These are phyloP conservation scores for Pogostemon cablin DNA, from an alignment of 257 asterid species.

Conservation along the genomic window DNA sequence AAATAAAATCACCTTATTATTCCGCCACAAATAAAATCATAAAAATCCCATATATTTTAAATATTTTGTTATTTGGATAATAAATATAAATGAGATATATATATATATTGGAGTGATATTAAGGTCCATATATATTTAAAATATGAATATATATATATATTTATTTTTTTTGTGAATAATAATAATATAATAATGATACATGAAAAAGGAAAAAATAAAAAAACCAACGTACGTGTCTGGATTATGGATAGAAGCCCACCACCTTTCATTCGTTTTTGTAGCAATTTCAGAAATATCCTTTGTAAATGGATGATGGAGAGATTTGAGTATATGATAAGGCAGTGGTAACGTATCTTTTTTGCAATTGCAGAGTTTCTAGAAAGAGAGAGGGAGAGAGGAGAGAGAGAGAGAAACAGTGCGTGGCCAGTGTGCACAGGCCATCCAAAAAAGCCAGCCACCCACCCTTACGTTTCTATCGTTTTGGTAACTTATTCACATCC, in stretches of 20 bases:
- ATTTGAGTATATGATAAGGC: constrained; percentile 29
- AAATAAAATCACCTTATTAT: too few relatives aligned
- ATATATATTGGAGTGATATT: too few relatives aligned
- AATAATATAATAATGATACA: too few relatives aligned
- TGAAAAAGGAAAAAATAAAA: not conserved
- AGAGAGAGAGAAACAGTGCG: constrained; percentile 27
- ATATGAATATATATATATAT: too few relatives aligned
- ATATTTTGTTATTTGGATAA: too few relatives aligned
- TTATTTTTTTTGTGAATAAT: too few relatives aligned
- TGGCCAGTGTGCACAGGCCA: constrained; percentile 39
- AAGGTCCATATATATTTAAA: too few relatives aligned
- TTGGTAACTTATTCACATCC: constrained; percentile 1
- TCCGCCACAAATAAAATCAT: too few relatives aligned
- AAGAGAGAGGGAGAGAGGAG: constrained; percentile 17
- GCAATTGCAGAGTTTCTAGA: constrained; percentile 13
- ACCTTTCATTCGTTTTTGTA: constrained; percentile 5
- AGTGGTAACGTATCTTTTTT: constrained; percentile 35
- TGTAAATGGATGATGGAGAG: constrained; percentile 10
- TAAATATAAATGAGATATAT: too few relatives aligned
- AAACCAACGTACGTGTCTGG: constrained; percentile 11
- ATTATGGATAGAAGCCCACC: constrained; percentile 19
- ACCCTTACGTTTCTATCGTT: constrained; percentile 30
- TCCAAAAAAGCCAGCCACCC: constrained; percentile 29
- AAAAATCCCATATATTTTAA: too few relatives aligned
- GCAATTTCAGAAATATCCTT: constrained; percentile 20